Evolutionary conservation across 1,284 basidiomycete species (phyloP), one percentile per base, ranked within the genome.

Genomic region (Trichosporon faecale): DNA sequence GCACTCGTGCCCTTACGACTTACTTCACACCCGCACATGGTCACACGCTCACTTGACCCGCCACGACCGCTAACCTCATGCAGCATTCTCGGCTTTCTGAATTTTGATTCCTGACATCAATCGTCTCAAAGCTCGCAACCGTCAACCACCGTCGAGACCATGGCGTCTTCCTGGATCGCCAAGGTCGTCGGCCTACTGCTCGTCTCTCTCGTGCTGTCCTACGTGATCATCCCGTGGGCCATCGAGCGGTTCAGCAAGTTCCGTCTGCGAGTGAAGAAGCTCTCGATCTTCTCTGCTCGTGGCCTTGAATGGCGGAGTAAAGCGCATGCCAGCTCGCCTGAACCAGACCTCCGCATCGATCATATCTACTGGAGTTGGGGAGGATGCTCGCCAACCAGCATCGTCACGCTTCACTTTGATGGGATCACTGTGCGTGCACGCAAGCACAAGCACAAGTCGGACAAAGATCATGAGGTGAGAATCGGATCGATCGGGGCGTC

Each of bases 231-330:
- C 49, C 73, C 74, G 3, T 69, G 33, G 37, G 68, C 73, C n/a
- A 72, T 73, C 2, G 71, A 68, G n/a, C 57, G 68, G 18, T 49
- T 66, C 40, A 70, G 67, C 21, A 65, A 69, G 29, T 72, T 72
- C 31, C 67, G 66, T 2, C 31, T 76, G 25, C 76, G 75, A n/a
- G 73, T 74, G 16, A 72, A 72, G 3, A 64, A 69, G 12, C 61
- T 79, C 49, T 76, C 74, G 9, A 68, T 73, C 4, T 44, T 74
- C 27, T 74, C 74, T 1, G 72, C 72, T 3, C 71, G 76, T n/a
- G 80, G 77, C 3, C 29, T 83, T 35, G 80, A 82, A 73, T 82
- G 80, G 79, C 68, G 76, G n/a, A 64, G 40, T 5, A 73, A 73
- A 46, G 23, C 49, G 14, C 66, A 74, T 64, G 69, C 44, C 25